phyloP scores from a whole-genome alignment of 2,329 filamentous ascomycete species.

The Aspergillus chevalieri region DNA sequence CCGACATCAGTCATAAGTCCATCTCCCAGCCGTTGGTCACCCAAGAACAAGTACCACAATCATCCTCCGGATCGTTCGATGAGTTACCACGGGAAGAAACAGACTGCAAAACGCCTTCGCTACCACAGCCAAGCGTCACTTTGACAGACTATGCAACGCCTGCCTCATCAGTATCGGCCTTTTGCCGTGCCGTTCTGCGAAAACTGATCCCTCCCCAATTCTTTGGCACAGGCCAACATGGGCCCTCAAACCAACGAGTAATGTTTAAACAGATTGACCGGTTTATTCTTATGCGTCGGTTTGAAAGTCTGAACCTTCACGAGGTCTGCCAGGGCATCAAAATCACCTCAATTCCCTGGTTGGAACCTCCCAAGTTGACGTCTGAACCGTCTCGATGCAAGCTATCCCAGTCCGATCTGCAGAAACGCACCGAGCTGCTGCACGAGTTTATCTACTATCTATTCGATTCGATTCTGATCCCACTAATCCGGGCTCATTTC shows the following conservation, averaged over 20 bases:
- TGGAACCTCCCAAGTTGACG: slow-evolving; percentile 47
- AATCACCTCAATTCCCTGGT: slow-evolving; percentile 67
- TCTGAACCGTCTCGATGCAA: slow-evolving; percentile 38
- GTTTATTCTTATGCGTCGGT: slow-evolving; percentile 72
- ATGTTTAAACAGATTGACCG: slow-evolving; percentile 66
- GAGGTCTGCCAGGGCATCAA: slow-evolving; percentile 70
- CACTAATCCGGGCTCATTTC: slow-evolving; percentile 79
- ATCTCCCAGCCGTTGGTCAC: slow-evolving; percentile 20
- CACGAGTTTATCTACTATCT: slow-evolving; percentile 84
- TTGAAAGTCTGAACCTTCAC: slow-evolving; percentile 74
- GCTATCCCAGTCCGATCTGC: slow-evolving; percentile 62
- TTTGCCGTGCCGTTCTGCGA: slow-evolving; percentile 69
- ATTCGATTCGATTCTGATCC: slow-evolving; percentile 86
- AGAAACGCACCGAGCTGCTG: slow-evolving; percentile 73
- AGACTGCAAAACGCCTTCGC: slow-evolving; percentile 4
- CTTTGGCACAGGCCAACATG: slow-evolving; percentile 58
- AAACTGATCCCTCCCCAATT: slow-evolving; percentile 69
- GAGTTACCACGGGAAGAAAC: too few relatives aligned
- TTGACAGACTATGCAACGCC: slow-evolving; percentile 66
- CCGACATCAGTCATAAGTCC: slow-evolving; percentile 3
- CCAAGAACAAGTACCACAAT: slow-evolving; percentile 16
- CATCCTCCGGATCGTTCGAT: neutral
- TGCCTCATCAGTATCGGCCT: slow-evolving; percentile 67
- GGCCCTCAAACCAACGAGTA: slow-evolving; percentile 53
- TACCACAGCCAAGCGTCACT: slow-evolving; percentile 22